These are phyloP conservation scores for Lepidium aucheri DNA, from an alignment of 345 rosid genomes.

Conservation along the genomic window DNA sequence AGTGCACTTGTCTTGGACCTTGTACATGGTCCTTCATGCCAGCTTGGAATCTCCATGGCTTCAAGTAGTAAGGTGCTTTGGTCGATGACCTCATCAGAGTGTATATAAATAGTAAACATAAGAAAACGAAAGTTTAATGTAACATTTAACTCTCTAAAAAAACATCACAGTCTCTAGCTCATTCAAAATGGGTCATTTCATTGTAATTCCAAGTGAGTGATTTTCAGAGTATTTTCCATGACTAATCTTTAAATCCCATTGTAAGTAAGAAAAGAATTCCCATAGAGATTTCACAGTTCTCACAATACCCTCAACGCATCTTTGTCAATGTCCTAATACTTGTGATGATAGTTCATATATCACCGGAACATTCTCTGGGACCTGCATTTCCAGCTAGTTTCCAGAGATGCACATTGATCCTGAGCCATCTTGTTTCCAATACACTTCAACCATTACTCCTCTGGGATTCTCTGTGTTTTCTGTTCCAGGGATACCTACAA, in stretches of 20 bases:
- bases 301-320: conserved; percentile 20
- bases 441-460: conserved; percentile 84
- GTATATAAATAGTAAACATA: neutral
- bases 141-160: neutral
- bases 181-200: neutral
- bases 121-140: too few species aligned
- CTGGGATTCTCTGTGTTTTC: conserved; percentile 49
- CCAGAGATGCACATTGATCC: conserved; percentile 79
- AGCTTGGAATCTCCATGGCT: too few species aligned
- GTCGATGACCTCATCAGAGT: too few species aligned
- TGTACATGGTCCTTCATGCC: too few species aligned
- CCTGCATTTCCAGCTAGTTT: conserved; percentile 43
- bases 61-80: too few species aligned
- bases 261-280: neutral
- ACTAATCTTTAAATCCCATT: neutral
- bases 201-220: neutral
- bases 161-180: neutral
- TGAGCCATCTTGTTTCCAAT: conserved; percentile 77
- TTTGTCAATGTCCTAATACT: conserved; percentile 21
- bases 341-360: conserved; percentile 19
- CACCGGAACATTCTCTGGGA: conserved; percentile 13
- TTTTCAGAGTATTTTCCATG: neutral
- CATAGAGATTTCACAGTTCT: neutral
- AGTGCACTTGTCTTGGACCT: too few species aligned
- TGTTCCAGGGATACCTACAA: conserved; percentile 72